These are phyloP conservation scores for Polytolypa hystricis DNA, from an alignment of 2,329 filamentous ascomycete species.

Conservation along the genomic window DNA sequence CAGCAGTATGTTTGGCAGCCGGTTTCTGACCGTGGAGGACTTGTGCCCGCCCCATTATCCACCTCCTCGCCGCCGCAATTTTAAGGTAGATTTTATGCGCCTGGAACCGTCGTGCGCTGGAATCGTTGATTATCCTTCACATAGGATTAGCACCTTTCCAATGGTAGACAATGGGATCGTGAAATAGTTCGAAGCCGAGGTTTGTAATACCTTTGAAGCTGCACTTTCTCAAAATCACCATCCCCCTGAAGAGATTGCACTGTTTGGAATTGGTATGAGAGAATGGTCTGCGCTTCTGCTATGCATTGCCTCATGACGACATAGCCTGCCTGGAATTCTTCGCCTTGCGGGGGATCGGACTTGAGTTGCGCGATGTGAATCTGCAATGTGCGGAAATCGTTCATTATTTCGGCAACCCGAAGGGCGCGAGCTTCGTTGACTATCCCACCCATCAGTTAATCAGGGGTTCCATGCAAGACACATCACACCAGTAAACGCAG, in stretches of 20 bases:
- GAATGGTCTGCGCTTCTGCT: conserved; percentile 43
- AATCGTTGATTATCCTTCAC: conserved; percentile 48
- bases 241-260: conserved; percentile 33
- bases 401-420: conserved; percentile 52
- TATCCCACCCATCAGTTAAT: too few relatives aligned
- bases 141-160: too few relatives aligned
- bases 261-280: conserved; percentile 42
- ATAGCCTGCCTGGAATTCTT: conserved; percentile 50
- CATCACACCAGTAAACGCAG: background rate
- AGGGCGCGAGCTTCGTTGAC: conserved; percentile 55
- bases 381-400: conserved; percentile 52
- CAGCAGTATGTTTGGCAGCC: conserved; percentile 35
- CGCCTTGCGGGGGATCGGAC: conserved; percentile 40
- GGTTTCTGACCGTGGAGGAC: conserved; percentile 42
- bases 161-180: too few relatives aligned
- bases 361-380: conserved; percentile 47
- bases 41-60: conserved; percentile 44
- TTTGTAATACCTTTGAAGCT: conserved; percentile 46
- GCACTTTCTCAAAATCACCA: conserved; percentile 44
- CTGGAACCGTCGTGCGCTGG: conserved; percentile 48
- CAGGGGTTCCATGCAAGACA: too few relatives aligned
- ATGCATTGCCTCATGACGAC: conserved; percentile 46
- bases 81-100: conserved; percentile 51
- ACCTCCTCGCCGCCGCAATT: conserved; percentile 47
- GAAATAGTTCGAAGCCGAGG: conserved; percentile 3